Base-by-base conservation (phyloP, 441 rosid species). In the Raphanus hybrid region DNA sequence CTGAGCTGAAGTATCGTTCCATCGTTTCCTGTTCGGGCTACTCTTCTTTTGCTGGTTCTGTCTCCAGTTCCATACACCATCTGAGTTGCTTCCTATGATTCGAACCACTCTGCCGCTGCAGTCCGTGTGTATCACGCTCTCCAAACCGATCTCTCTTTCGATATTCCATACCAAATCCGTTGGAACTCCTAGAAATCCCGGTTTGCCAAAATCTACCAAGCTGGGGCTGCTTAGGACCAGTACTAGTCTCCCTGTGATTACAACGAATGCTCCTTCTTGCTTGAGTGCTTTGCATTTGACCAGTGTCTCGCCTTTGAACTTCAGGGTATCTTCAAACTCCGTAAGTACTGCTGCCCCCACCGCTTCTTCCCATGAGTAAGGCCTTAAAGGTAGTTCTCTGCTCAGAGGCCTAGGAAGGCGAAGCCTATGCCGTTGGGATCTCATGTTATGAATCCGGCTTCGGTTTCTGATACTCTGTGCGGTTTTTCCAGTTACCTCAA, bases 291-390 rank as follows among this genome's bases (percentile, higher is more conserved):
- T 91, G 91, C 96, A 93, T 75, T 79, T 82, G 59, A 90, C 89
- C 27, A 89, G 79, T 8, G 81, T 80, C 76, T 94, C 92, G 35
- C 89, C 92, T 85, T 84, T 86, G 76, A 88, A 79, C 80, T 85
- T 89, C 71, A 82, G 64, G 75, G 90, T 83, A 75, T 87, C 93
- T 59, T 87, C 90, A 65, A 82, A 89, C 73, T 87, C 96, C 74
- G 59, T 71, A 59, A 95, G 97, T 62, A 93, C 90, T 41, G 87
- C 85, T 60, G 87, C 81, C 50, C 98, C 97, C 2, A 96, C 86
- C 32, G 98, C 99, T 83, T 96, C 97, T 84, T 91, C 99, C 91
- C 94, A 88, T 29, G 92, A 93, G 80, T 93, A 93, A 50, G 99
- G 96, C 78, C 85, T 85, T 37, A 96, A 84, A 23, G 98, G 99